These are phyloP conservation scores for Trypanosomatidae sp. DNA, from an alignment of 208 protist species.

Conservation along the genomic window DNA sequence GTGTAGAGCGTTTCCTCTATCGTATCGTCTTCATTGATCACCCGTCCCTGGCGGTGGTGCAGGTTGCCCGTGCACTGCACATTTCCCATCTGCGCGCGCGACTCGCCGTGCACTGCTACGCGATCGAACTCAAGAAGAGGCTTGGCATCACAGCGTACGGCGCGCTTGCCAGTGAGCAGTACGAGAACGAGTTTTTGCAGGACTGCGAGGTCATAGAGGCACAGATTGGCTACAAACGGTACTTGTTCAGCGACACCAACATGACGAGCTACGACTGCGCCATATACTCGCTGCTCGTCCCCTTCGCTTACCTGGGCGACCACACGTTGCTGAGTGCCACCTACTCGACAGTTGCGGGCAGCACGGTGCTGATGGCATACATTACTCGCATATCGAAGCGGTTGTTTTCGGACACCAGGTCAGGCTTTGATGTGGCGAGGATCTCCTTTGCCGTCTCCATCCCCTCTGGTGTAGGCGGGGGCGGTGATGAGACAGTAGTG, in stretches of 20 bases:
- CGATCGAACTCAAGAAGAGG: constrained; percentile 15
- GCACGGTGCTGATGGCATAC: constrained; percentile 51
- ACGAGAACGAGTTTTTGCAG: constrained; percentile 41
- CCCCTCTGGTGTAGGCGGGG: background rate
- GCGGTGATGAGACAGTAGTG: background rate
- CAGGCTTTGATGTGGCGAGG: constrained; percentile 10
- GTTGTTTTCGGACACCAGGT: constrained; percentile 43
- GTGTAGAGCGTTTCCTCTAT: constrained; percentile 37
- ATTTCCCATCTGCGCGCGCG: constrained; percentile 33
- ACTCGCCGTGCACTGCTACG: constrained; percentile 34
- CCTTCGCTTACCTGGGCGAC: constrained; percentile 50
- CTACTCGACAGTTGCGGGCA: constrained; percentile 48
- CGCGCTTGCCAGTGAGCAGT: constrained; percentile 47
- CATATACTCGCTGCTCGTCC: constrained; percentile 62
- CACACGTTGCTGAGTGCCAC: constrained; percentile 38
- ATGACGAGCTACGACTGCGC: constrained; percentile 71
- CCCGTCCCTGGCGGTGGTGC: constrained; percentile 30
- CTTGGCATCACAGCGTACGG: constrained; percentile 36
- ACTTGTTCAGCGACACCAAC: constrained; percentile 36
- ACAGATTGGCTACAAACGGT: constrained; percentile 36
- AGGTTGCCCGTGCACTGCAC: constrained; percentile 37
- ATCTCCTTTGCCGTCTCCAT: constrained; percentile 1
- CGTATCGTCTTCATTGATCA: constrained; percentile 47
- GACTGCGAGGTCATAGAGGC: constrained; percentile 53
- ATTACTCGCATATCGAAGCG: constrained; percentile 48